A percentile compares a stretch with the other conserved stretches of the same genome.
Conservation (phyloP, 129 eudicot species). For the Ambrosia artemisiifolia region DNA sequence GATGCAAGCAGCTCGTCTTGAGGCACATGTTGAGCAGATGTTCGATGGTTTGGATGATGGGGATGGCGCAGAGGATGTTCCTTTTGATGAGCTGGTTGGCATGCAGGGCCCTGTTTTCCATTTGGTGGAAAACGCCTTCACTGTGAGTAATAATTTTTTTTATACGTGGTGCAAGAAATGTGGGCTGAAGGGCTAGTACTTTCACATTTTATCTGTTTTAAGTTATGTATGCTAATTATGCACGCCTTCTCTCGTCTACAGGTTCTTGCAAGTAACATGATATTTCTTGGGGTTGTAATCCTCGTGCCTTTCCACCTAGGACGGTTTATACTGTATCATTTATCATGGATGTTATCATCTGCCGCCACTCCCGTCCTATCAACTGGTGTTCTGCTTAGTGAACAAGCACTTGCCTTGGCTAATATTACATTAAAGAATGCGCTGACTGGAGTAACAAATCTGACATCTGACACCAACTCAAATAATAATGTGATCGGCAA, state of each 20-base stretch:
- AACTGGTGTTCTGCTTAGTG: conserved; percentile 63
- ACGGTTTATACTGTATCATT: conserved; percentile 58
- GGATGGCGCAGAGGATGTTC: conserved; percentile 97
- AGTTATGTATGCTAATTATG: conserved; percentile 2
- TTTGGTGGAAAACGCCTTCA: conserved; percentile 94
- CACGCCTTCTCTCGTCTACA: conserved; percentile 24
- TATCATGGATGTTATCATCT: conserved; percentile 68
- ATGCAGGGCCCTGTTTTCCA: conserved; percentile 98
- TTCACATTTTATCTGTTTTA: neutral
- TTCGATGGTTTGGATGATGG: conserved; percentile 98
- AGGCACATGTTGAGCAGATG: conserved; percentile 95
- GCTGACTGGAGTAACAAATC: conserved; percentile 56
- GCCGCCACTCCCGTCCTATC: conserved; percentile 64
- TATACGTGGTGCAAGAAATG: neutral
- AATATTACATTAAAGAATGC: conserved; percentile 69
- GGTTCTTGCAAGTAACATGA: conserved; percentile 97
- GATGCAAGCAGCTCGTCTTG: conserved; percentile 96
- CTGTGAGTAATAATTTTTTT: conserved; percentile 50
- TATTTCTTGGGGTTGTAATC: conserved; percentile 82
- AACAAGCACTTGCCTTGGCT: conserved; percentile 73
- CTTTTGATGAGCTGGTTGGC: conserved; percentile 95
- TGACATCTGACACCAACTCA: conserved; percentile 48
- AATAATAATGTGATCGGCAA: conserved; percentile 30
- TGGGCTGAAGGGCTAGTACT: neutral
- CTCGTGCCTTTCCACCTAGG: conserved; percentile 87